Evolutionary conservation across 352 stramenopile genomes (phyloP), one percentile per base, ranked within the genome.

Genomic region (Saprolegnia parasitica): DNA sequence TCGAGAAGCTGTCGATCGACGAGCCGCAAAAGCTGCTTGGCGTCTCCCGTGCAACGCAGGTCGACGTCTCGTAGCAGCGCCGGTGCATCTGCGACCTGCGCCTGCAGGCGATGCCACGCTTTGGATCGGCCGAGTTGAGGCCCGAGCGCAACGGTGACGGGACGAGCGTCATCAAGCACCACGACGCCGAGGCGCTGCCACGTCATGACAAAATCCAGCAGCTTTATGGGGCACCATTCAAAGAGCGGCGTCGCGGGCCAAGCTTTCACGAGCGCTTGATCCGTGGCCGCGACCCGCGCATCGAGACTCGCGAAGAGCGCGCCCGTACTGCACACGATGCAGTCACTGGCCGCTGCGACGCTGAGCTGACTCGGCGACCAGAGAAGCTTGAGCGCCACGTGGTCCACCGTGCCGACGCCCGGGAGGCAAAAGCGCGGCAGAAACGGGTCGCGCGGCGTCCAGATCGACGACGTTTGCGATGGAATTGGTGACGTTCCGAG

Each of bases 281-380:
- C 42, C 13, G 13, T 49, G 42, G 13, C 18, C 3, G 42, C 4
- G 11, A 49, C 42, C 13, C 42, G 42, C 15, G 50, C 21, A 26
- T 67, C 37, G 6, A 67, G n/a, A 40, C 58, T 67, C 5, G 58
- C 58, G 40, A 67, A 67, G 5, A 37, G 23, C 11, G 58, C n/a
- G 4, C 58, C 58, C 23, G 23, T 42, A 0, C 16, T 55, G 5
- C 52, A 8, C 5, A 67, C 40, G 40, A 32, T 21, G 3, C 20
- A 24, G 45, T 15, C 29, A 16, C 26, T 21, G 39, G 20, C 40
- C 8, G 6, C 8, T 46, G 16, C 10, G 37, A 37, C 13, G 49
- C 16, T 13, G 29, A 35, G 11, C 16, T 67, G 1, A 21, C 58
- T 67, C 2, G 58, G 58, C 10, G 58, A 15, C 45, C 58, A 54